Percentiles rank a stretch among this genome's conserved stretches.
Evolutionary conservation across 306 rosid genomes (phyloP).

Genomic region (Biancaea sappan): DNA sequence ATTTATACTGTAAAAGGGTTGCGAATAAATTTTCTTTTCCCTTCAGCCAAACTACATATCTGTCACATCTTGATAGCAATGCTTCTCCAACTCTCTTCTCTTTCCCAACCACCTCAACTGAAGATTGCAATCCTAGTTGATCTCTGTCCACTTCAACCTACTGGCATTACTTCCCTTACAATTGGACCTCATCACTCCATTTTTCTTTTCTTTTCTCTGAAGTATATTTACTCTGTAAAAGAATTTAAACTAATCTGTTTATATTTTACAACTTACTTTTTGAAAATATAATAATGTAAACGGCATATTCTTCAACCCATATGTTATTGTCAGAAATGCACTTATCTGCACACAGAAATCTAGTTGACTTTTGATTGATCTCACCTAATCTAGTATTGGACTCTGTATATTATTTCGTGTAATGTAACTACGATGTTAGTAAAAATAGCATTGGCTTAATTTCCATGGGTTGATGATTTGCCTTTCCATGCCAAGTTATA

Average conservation of each 20-base stretch:
- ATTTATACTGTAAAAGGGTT: not conserved
- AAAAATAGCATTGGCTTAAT: too few relatives aligned
- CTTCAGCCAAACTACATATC: slow-evolving; percentile 34
- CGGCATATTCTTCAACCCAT: not conserved
- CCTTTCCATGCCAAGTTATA: too few relatives aligned
- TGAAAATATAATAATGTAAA: too few relatives aligned
- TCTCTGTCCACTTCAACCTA: slow-evolving; percentile 1
- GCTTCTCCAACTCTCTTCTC: slow-evolving; percentile 39
- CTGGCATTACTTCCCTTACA: not conserved
- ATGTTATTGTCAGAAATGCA: not conserved
- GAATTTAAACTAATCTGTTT: not conserved
- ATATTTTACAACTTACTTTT: too few relatives aligned
- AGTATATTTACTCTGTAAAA: not conserved
- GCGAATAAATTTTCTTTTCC: not conserved
- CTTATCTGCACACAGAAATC: too few relatives aligned
- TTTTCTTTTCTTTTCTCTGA: not conserved
- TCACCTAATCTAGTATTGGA: not conserved
- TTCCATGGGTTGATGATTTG: too few relatives aligned
- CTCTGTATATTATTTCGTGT: not conserved
- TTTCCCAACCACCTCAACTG: slow-evolving; percentile 30
- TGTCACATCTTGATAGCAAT: slow-evolving; percentile 36
- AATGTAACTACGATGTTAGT: not conserved
- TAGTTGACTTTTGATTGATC: not conserved
- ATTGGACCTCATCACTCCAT: slow-evolving; percentile 7
- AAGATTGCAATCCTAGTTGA: not conserved